phyloP scores from a whole-genome alignment of 2,329 filamentous ascomycete species.

The Macrophomina tecta region DNA sequence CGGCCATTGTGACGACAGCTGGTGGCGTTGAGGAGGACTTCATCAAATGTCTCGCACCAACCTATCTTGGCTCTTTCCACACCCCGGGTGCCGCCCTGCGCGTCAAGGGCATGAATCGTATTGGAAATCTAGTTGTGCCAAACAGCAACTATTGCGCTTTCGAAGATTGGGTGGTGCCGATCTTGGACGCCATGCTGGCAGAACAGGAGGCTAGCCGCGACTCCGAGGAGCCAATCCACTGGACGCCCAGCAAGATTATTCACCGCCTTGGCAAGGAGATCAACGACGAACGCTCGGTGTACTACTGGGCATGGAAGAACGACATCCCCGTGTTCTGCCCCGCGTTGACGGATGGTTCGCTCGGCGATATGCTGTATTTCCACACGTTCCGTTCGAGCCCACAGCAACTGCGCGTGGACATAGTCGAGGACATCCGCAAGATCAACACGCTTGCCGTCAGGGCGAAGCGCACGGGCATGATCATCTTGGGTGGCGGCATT shows the following conservation, averaged over 20 bases:
- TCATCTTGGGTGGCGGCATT: slow-evolving; percentile 92
- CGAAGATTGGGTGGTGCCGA: slow-evolving; percentile 96
- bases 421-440: slow-evolving; percentile 89
- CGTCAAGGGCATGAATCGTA: slow-evolving; percentile 87
- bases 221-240: slow-evolving; percentile 73
- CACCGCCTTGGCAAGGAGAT: slow-evolving; percentile 90
- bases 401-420: slow-evolving; percentile 80
- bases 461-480: slow-evolving; percentile 90
- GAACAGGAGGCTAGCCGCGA: slow-evolving; percentile 85
- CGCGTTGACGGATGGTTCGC: slow-evolving; percentile 89
- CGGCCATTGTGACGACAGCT: slow-evolving; percentile 91
- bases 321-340: slow-evolving; percentile 97
- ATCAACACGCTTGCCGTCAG: slow-evolving; percentile 92
- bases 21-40: slow-evolving; percentile 97
- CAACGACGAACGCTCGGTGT: slow-evolving; percentile 87
- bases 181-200: slow-evolving; percentile 90
- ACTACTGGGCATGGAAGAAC: slow-evolving; percentile 98
- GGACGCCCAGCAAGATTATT: slow-evolving; percentile 95
- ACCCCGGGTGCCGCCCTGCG: slow-evolving; percentile 79
- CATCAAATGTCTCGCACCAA: slow-evolving; percentile 95
- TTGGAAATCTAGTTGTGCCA: slow-evolving; percentile 93
- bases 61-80: slow-evolving; percentile 87
- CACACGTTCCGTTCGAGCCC: slow-evolving; percentile 93
- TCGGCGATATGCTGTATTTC: slow-evolving; percentile 99
- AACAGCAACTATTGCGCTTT: slow-evolving; percentile 98